Conservation (phyloP, 768 basidiomycete species). For the Amanita brunnescens region DNA sequence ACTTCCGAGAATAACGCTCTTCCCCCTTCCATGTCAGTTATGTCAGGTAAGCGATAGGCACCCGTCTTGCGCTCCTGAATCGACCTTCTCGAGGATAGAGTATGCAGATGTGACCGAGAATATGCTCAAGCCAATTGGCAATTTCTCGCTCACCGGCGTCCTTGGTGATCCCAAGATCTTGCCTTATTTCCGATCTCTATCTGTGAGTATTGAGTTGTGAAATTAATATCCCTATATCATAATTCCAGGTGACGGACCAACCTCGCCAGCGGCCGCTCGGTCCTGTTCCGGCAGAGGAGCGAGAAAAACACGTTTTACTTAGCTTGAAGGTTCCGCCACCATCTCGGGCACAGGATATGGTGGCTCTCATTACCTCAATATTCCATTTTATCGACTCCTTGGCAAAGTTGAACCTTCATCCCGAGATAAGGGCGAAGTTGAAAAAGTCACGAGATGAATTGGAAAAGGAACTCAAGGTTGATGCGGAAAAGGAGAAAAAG, state of each 20-base stretch:
- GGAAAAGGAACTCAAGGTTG: constrained; percentile 59
- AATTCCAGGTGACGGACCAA: constrained; percentile 69
- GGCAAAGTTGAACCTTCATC: constrained; percentile 50
- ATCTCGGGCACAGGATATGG: constrained; percentile 37
- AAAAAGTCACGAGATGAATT: constrained; percentile 65
- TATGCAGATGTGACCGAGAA: constrained; percentile 79
- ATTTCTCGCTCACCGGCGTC: constrained; percentile 42
- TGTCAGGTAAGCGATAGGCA: constrained; percentile 48
- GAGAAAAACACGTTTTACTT: constrained; percentile 70
- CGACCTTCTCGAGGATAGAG: constrained; percentile 35
- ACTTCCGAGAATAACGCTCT: constrained; percentile 58
- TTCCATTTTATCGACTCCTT: constrained; percentile 73
- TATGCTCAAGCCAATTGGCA: constrained; percentile 49
- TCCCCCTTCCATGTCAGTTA: constrained; percentile 56
- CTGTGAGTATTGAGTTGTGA: constrained; percentile 37
- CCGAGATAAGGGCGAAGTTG: constrained; percentile 77
- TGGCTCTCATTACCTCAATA: constrained; percentile 54
- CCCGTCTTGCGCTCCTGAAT: constrained; percentile 2
- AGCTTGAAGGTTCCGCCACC: constrained; percentile 48
- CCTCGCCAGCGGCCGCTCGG: constrained; percentile 59
- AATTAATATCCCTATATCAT: constrained; percentile 1
- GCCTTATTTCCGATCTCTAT: constrained; percentile 78
- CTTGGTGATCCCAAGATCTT: constrained; percentile 57
- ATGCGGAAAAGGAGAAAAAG: constrained; percentile 55
- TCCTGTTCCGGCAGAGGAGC: constrained; percentile 39